Conservation (phyloP, 2,329 filamentous ascomycete species). For the Claviceps maximensis region DNA sequence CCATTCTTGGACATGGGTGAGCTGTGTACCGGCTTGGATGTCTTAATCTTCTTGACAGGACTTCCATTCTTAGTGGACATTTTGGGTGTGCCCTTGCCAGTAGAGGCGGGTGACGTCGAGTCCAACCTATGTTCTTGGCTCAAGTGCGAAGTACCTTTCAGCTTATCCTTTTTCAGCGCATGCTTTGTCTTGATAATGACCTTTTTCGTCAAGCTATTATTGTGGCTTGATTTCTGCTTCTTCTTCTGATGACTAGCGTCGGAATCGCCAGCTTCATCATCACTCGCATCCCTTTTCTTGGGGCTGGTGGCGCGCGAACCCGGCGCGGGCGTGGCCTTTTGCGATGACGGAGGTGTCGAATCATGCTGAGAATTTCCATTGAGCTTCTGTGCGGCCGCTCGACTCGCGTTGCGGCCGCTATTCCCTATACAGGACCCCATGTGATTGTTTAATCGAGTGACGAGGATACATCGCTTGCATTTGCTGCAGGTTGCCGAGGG, state of each 20-base stretch:
- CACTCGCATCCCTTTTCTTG: conserved; percentile 43
- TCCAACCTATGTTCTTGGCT: conserved; percentile 33
- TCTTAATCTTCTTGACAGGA: conserved; percentile 30
- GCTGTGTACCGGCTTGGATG: conserved; percentile 32
- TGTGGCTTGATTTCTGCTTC: conserved; percentile 34
- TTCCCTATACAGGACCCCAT: conserved; percentile 57
- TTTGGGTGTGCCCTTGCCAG: conserved; percentile 18
- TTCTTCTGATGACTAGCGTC: conserved; percentile 44
- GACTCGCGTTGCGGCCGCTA: conserved; percentile 48
- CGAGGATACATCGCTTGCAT: conserved; percentile 52
- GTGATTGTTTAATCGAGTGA: conserved; percentile 53
- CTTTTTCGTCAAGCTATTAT: conserved; percentile 32
- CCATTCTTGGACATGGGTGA: conserved; percentile 37
- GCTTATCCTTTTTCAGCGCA: conserved; percentile 40
- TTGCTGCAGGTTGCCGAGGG: conserved; percentile 55
- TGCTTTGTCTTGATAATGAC: conserved; percentile 41
- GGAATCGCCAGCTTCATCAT: conserved; percentile 37
- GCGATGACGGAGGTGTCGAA: conserved; percentile 46
- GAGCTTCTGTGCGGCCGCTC: conserved; percentile 50
- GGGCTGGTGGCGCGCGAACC: conserved; percentile 41
- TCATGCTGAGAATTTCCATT: conserved; percentile 43
- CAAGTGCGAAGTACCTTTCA: conserved; percentile 35
- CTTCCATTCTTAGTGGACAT: conserved; percentile 22
- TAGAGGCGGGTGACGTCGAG: conserved; percentile 13
- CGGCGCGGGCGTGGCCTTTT: conserved; percentile 47